Conservation (phyloP, 306 rosid genomes). For the Trifolium fragiferum region DNA sequence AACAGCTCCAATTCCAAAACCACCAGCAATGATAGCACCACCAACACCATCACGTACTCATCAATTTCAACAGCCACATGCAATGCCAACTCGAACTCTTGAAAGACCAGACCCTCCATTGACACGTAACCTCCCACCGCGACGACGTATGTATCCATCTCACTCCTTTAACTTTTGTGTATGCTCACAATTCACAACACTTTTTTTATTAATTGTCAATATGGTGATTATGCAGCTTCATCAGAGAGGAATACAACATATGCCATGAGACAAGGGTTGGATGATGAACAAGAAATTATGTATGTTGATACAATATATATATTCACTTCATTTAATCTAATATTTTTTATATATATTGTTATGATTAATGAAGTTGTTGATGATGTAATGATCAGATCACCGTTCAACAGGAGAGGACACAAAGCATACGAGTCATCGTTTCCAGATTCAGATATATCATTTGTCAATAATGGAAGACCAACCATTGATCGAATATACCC, state of each 20-base stretch:
- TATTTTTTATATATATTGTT: neutral
- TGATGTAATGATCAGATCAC: slow-evolving; percentile 56
- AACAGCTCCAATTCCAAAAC: slow-evolving; percentile 46
- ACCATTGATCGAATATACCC: slow-evolving; percentile 54
- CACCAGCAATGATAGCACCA: neutral
- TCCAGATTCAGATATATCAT: slow-evolving; percentile 71
- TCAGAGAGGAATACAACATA: slow-evolving; percentile 36
- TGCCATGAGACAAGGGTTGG: slow-evolving; percentile 18
- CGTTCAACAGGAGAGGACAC: slow-evolving; percentile 56
- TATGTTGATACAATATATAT: slow-evolving; percentile 36
- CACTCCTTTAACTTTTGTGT: neutral
- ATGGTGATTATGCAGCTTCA: slow-evolving; percentile 30
- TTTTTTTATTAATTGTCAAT: neutral
- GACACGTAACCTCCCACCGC: slow-evolving; percentile 29
- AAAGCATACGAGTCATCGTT: slow-evolving; percentile 47
- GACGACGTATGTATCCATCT: slow-evolving; percentile 50
- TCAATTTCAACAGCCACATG: slow-evolving; percentile 6
- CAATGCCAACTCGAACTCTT: neutral
- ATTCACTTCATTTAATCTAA: neutral
- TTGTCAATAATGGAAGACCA: slow-evolving; percentile 65
- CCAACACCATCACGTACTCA: neutral
- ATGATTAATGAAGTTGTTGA: neutral
- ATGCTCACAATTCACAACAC: neutral
- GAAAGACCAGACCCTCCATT: slow-evolving; percentile 23
- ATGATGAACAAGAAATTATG: slow-evolving; percentile 61